Evolutionary conservation across 164 flowering plant genomes (phyloP), one percentile per base, ranked within the genome.

Genomic region (Saururus chinensis): DNA sequence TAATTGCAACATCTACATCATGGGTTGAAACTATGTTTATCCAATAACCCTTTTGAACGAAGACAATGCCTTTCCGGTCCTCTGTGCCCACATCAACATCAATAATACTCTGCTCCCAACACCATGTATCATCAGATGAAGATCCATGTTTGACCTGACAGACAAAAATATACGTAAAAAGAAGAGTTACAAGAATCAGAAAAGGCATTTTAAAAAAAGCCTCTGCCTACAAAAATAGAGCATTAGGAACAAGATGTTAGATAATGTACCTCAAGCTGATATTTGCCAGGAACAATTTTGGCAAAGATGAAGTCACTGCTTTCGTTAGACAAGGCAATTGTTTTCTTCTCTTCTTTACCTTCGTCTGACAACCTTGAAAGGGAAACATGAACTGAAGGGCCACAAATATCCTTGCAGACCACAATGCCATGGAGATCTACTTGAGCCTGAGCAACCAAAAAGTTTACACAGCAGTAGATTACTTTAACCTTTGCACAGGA

Each of bases 31-130:
- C 73, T 59, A 91, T 71, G 75, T 71, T 77, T 19, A 84, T 74
- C 97, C 86, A 81, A 68, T 84, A 91, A 66, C 99, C 97, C 75
- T 84, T 86, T 70, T 95, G 99, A 67, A 81, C 77, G 78, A 91
- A 95, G 40, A 55, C 57, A 59, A 89, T 71, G 61, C 87, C 96
- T 35, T 78, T 63, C 21, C 83, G 70, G 66, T 87, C 92, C 57
- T 95, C 88, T 53, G 80, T 71, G 42, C 92, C 93, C 72, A 89
- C 93, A 74, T 85, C 79, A n/a, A 89, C 75, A 74, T 83, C 83
- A 68, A 83, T 69, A 61, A 60, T 69, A 71, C 73, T 80, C 73
- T 73, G 86, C 68, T 87, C 87, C 99, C 99, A 95, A 76, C 97
- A 95, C 99, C 99, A 95, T 64, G 74, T 73, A 78, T 95, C 96